Evolutionary conservation across 306 rosid species (phyloP), one percentile per base, ranked within the genome.

Genomic region (Psophocarpus tetragonolobus): DNA sequence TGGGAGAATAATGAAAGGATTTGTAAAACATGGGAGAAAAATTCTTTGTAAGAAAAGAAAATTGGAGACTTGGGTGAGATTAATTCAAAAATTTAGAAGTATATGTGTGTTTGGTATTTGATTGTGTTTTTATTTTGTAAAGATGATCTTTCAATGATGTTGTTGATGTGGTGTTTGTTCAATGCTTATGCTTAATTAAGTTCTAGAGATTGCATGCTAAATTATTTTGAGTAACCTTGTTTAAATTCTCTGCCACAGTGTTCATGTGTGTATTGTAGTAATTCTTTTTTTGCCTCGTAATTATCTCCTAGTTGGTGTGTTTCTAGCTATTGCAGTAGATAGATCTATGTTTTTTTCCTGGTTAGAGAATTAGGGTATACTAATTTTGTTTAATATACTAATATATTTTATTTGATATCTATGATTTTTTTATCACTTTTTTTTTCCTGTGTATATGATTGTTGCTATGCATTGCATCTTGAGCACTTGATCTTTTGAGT

Each of bases 1-100:
- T 84, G 60, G 36, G 85, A 77, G 80, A 79, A 7, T 12, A 63
- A 12, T 23, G 80, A 61, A 23, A 36, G 65, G 77, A 57, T 56
- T 73, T 48, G 57, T 51, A 65, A 73, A 65, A 53, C 26, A 77
- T 20, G 29, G 18, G 36, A 50, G 67, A 66, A 69, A 38, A 62
- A 56, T 61, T 38, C 32, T 50, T 44, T 24, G n/a, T n/a, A n/a
- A n/a, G 58, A 17, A 56, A 2, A 13, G 56, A 56, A 38, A 23
- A 15, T 70, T 64, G 26, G 62, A 67, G 27, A 30, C 60, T 9
- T 47, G 54, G 44, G 48, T 73, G 13, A 73, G 54, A 61, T 17
- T 68, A 20, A 36, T 10, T 50, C 21, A 26, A 9, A 5, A 17
- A 17, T 35, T 3, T 21, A 12, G 0, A 30, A 32, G 23, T 36